These are phyloP conservation scores for Mortierella sp. DNA, from an alignment of 371 early-diverging fungal genomes.

Conservation along the genomic window DNA sequence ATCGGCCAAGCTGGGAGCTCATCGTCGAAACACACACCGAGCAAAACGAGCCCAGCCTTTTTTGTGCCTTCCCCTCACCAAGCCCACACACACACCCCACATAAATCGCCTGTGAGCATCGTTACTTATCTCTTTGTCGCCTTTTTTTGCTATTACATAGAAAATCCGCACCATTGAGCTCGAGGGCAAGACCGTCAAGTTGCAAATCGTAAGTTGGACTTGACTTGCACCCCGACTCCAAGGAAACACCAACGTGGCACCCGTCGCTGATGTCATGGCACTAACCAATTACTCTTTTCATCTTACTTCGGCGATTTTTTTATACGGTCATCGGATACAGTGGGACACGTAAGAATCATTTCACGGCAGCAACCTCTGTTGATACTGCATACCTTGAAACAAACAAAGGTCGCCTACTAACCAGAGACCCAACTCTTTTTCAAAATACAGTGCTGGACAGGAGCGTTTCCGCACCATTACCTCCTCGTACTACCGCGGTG, in stretches of 20 bases:
- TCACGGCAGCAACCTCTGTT: background rate
- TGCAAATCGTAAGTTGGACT: constrained; percentile 88
- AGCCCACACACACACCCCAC: background rate
- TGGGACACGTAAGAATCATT: constrained; percentile 19
- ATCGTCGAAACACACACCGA: background rate
- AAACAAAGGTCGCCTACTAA: background rate
- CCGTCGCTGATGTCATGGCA: background rate
- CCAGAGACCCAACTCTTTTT: background rate
- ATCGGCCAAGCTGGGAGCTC: background rate
- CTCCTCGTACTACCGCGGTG: constrained; percentile 98
- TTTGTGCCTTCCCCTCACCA: background rate
- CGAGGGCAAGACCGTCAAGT: constrained; percentile 97
- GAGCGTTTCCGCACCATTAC: constrained; percentile 99
- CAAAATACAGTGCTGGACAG: constrained; percentile 97
- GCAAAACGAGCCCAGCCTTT: constrained; percentile 10
- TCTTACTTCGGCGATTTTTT: background rate
- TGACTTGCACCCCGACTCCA: background rate
- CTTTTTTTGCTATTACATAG: constrained; percentile 50
- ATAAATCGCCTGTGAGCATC: background rate
- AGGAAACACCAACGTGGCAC: background rate
- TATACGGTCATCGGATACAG: constrained; percentile 4
- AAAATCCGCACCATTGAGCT: constrained; percentile 99
- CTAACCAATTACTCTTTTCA: background rate
- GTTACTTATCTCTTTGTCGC: background rate
- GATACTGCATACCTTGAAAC: too few species aligned